Evolutionary conservation across 352 stramenopile species (phyloP), one percentile per base, ranked within the genome.

Genomic region (Saprolegnia diclina): DNA sequence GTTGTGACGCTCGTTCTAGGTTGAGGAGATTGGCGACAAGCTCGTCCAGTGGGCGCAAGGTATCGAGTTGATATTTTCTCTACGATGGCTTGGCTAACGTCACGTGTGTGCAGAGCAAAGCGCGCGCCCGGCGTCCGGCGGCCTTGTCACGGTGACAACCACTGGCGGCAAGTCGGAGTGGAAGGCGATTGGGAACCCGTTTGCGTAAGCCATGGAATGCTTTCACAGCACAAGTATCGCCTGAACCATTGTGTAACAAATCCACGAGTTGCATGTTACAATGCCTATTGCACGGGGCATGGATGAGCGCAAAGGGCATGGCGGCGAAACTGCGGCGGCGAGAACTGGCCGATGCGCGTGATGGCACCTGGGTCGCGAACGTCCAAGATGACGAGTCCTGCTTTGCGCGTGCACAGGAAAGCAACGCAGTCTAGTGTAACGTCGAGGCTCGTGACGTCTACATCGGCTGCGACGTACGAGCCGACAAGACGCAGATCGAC

Each of bases 131-230:
- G 56, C 79, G 21, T 87, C 73, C 64, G 86, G 84, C 53, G 81
- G 91, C 70, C 73, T 94, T 67, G 67, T 94, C 70, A 83, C 76
- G n/a, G 85, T 88, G 9, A 72, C 75, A 37, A 94, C 86, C 7
- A 24, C 75, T 7, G 82, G 88, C 37, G 78, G 78, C 73, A 76
- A 73, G 56, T 88, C 79, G 56, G 76, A 73, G 21, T 94, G 84
- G 85, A 73, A 75, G 44, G 80, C 91, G 56, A 72, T 81, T 55
- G 83, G 81, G 38, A 94, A 89, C 55, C 77, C 82, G 18, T 92
- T 94, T 73, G 42, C 82, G 35, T 89, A 77, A 78, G 37, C 5
- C 24, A 29, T 54, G 2, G n/a, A 54, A 35, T 35, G 29, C 29
- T 5, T 35, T 35, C 29, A 35, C 29, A 6, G 29, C 29, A 35